Evolutionary conservation across 2,329 filamentous ascomycete species (phyloP), one percentile per base, ranked within the genome.

Genomic region (Hymenoscyphus scutula): DNA sequence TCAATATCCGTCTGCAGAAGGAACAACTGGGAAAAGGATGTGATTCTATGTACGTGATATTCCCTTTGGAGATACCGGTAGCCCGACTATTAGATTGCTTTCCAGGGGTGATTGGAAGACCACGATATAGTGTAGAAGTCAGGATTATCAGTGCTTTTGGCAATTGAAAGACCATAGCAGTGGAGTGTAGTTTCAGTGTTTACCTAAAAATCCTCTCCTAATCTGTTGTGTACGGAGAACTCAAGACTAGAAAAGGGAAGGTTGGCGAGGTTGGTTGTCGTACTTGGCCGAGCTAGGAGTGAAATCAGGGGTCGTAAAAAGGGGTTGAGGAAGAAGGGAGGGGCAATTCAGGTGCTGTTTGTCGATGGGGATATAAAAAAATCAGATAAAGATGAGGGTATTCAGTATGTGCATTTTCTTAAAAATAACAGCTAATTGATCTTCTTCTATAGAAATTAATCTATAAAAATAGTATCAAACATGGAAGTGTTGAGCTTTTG

Each of bases 291-390:
- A 37, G 32, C 32, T 37, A 11, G 32, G 34, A 11, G 6, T 23
- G 23, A 51, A 45, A 25, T 27, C 34, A 51, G 45, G 45, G 45
- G 45, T 51, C 45, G 10, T 51, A 51, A 51, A 48, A 51, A 19
- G 19, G 45, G 45, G 45, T 51, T 51, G 45, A 51, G 45, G 3
- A 25, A 11, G 8, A 8, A 25, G 7, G 19, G 45, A 51, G 45
- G 45, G 45, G 23, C 13, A 51, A 25, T 25, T 10, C 23, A 8
- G 10, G 7, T 51, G 19, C 7, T 3, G 23, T 51, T 37, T 37
- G 17, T 17, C 1, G 19, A 11, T 10, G 5, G 2, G 1, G 30
- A 32, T 7, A 11, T 32, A 2, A 11, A 8, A 11, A 32, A 8
- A 2, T 11, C 10, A 32, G 30, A 32, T 7, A 32, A 8, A 32